A percentile compares a stretch with the other conserved stretches of the same genome.
Evolutionary conservation across 768 basidiomycete species (phyloP).

Genomic region (Cystobasidium tubakii): DNA sequence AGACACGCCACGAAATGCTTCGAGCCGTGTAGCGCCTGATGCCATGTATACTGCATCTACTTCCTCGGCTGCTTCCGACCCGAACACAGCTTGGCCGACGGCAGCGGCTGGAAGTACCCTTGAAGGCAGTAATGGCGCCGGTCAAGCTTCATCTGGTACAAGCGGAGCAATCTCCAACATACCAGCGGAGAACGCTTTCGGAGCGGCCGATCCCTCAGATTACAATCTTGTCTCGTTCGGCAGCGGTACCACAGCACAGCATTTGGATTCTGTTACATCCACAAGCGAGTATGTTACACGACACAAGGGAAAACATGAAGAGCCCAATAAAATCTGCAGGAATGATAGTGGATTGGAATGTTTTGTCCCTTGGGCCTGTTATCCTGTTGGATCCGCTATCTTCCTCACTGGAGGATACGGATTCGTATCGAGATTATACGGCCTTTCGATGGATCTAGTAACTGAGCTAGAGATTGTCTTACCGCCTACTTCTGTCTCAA

Average conservation of each 20-base stretch:
- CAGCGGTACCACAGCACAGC: constrained; percentile 75
- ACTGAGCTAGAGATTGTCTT: constrained; percentile 83
- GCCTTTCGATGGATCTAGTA: constrained; percentile 80
- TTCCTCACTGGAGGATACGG: constrained; percentile 70
- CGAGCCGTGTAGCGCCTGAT: background rate
- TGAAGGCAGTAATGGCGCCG: background rate
- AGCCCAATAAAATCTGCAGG: background rate
- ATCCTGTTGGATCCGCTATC: constrained; percentile 50
- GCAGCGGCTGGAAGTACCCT: constrained; percentile 20
- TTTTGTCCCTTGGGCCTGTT: constrained; percentile 49
- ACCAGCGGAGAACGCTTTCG: constrained; percentile 1
- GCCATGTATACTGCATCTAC: background rate
- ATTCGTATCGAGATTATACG: constrained; percentile 72
- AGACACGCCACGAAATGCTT: background rate
- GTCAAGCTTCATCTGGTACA: background rate
- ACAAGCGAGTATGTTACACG: constrained; percentile 49
- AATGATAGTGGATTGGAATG: background rate
- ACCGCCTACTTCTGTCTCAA: background rate
- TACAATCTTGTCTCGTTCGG: constrained; percentile 70
- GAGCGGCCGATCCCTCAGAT: constrained; percentile 57
- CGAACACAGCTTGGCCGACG: background rate
- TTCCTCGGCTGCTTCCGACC: background rate
- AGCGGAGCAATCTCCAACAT: background rate
- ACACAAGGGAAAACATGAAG: constrained; percentile 6
- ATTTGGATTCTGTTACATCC: constrained; percentile 71